These are phyloP conservation scores for Fusarium foetens DNA, from an alignment of 2,329 filamentous ascomycete species.

Conservation along the genomic window DNA sequence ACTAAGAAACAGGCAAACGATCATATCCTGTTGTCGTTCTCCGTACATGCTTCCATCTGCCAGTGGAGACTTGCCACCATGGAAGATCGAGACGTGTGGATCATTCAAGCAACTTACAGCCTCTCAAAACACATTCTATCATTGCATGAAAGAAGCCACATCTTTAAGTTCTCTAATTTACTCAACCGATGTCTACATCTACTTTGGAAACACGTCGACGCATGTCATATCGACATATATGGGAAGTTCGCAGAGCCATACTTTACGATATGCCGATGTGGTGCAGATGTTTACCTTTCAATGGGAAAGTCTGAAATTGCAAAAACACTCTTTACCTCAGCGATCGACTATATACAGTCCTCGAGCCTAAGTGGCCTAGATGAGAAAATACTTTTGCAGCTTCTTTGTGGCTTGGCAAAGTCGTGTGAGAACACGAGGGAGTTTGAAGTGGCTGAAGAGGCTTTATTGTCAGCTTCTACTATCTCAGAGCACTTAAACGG, in stretches of 20 bases:
- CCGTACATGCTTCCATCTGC: not conserved
- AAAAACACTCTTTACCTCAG: not conserved
- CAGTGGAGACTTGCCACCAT: conserved; percentile 5
- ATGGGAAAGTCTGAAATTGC: not conserved
- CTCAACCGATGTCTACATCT: not conserved
- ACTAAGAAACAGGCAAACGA: not conserved
- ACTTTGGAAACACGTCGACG: not conserved
- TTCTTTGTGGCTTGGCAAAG: not conserved
- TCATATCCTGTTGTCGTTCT: rapidly evolving
- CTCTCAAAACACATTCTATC: not conserved
- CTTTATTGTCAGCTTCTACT: not conserved
- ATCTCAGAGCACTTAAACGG: rapidly evolving
- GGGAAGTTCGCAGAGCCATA: not conserved
- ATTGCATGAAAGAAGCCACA: rapidly evolving
- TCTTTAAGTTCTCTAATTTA: not conserved
- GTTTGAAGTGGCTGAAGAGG: not conserved
- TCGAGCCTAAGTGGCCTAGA: rapidly evolving
- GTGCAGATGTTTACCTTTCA: not conserved
- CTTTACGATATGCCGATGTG: not conserved
- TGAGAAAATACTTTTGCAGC: rapidly evolving
- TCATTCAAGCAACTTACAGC: not conserved
- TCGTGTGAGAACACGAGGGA: not conserved
- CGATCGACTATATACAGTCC: not conserved
- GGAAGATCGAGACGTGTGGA: not conserved
- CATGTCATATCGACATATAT: rapidly evolving